These are phyloP conservation scores for Rhinocladiella mackenziei DNA, from an alignment of 2,329 filamentous ascomycete genomes.

Conservation along the genomic window DNA sequence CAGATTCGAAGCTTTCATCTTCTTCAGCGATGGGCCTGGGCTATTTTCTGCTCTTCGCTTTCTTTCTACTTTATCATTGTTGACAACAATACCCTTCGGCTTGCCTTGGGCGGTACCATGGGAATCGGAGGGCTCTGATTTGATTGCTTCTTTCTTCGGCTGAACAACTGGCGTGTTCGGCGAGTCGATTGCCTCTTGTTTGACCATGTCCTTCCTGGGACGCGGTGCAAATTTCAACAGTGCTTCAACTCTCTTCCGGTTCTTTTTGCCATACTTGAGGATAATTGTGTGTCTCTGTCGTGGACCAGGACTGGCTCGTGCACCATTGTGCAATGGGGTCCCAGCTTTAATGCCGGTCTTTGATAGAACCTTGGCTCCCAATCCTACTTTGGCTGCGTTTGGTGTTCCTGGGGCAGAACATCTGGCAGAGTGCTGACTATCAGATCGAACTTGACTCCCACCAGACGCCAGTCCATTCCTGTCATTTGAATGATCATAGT, in stretches of 20 bases:
- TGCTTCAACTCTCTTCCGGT: constrained; percentile 46
- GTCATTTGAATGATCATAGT: constrained; percentile 8
- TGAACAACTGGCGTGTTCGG: constrained; percentile 2
- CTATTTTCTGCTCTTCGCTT: constrained; percentile 25
- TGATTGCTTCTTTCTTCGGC: constrained; percentile 20
- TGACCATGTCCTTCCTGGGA: constrained; percentile 22
- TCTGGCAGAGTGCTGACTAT: constrained; percentile 26
- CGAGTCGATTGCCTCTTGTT: constrained; percentile 9
- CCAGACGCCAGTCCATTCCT: constrained; percentile 8
- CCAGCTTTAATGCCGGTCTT: constrained; percentile 11
- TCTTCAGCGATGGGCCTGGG: constrained; percentile 25
- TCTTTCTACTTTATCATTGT: constrained; percentile 19
- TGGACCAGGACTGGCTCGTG: constrained; percentile 26
- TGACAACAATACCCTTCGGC: constrained; percentile 4
- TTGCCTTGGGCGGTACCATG: constrained; percentile 23
- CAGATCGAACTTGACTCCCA: constrained; percentile 22
- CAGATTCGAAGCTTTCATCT: constrained; percentile 21
- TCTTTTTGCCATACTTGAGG: constrained; percentile 50
- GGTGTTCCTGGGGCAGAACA: constrained; percentile 21
- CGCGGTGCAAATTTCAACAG: constrained; percentile 41
- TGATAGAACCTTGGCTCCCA: constrained; percentile 19
- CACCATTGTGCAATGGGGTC: constrained; percentile 19
- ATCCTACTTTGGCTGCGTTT: constrained; percentile 8
- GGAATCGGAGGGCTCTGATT: constrained; percentile 16
- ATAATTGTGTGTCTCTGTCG: constrained; percentile 43